These are phyloP conservation scores for Meyerozyma sp. DNA, from an alignment of 1,139 yeast species.

Conservation along the genomic window DNA sequence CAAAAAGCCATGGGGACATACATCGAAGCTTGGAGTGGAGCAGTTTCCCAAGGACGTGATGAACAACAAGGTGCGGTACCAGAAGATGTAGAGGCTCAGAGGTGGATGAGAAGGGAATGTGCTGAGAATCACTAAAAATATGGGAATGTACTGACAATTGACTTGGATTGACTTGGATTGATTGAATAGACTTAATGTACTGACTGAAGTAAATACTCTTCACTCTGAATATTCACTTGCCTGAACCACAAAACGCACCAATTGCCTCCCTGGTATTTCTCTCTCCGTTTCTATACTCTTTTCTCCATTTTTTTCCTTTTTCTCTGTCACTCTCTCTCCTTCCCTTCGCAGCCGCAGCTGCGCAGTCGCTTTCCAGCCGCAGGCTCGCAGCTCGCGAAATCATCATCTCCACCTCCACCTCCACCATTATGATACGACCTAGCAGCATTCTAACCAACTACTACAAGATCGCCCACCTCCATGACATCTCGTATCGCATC, in stretches of 20 bases:
- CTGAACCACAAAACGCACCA: too few species aligned
- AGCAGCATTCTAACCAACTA: constrained; percentile 33
- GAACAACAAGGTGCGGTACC: constrained; percentile 21
- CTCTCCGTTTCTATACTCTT: too few species aligned
- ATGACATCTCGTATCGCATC: constrained; percentile 28
- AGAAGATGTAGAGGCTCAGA: constrained; percentile 6
- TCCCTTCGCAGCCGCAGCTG: too few species aligned
- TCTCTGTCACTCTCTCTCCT: too few species aligned
- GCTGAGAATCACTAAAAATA: too few species aligned
- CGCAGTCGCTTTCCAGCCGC: neutral
- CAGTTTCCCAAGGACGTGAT: constrained; percentile 26
- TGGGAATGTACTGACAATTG: too few species aligned
- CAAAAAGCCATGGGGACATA: constrained; percentile 33
- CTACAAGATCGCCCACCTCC: constrained; percentile 36
- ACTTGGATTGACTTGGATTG: too few species aligned
- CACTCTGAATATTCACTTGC: too few species aligned
- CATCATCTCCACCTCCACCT: neutral
- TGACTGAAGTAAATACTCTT: too few species aligned
- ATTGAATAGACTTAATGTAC: too few species aligned
- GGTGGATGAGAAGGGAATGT: neutral
- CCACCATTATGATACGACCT: neutral
- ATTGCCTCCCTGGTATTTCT: too few species aligned
- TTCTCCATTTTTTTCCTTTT: too few species aligned
- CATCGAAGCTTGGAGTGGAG: constrained; percentile 30
- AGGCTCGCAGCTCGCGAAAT: neutral